Evolutionary conservation across 306 rosid genomes (phyloP).

Genomic region (Comarum palustre): DNA sequence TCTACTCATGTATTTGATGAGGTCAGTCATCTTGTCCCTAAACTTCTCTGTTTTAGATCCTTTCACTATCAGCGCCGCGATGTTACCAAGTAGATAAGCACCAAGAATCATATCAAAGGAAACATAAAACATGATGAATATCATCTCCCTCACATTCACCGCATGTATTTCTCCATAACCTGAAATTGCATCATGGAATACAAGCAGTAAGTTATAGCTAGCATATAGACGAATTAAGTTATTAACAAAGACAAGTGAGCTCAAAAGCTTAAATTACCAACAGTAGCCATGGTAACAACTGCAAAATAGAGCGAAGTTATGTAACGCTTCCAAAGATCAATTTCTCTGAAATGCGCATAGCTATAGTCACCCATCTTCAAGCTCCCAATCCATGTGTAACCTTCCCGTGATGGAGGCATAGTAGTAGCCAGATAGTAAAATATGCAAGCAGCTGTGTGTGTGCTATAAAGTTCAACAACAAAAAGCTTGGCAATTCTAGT

Average conservation of each 20-base stretch:
- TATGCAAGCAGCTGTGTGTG: constrained; percentile 67
- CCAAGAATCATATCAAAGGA: constrained; percentile 71
- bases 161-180: constrained; percentile 74
- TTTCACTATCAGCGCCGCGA: constrained; percentile 58
- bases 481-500: constrained; percentile 54
- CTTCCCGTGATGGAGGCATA: constrained; percentile 41
- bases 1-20: constrained; percentile 44
- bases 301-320: constrained; percentile 64
- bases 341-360: constrained; percentile 51
- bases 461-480: constrained; percentile 62
- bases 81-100: constrained; percentile 64
- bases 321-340: constrained; percentile 61
- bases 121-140: constrained; percentile 60
- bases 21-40: constrained; percentile 56
- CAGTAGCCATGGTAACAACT: constrained; percentile 66
- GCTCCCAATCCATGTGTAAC: constrained; percentile 72
- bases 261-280: constrained; percentile 39
- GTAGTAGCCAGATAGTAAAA: constrained; percentile 71
- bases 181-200: neutral
- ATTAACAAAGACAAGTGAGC: neutral
- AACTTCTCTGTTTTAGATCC: constrained; percentile 66
- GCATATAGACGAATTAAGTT: neutral
- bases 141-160: constrained; percentile 67
- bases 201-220: neutral
- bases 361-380: constrained; percentile 54